Evolutionary conservation across 2,329 filamentous ascomycete genomes (phyloP).

Genomic region (Paraphoma chrysanthemicola): DNA sequence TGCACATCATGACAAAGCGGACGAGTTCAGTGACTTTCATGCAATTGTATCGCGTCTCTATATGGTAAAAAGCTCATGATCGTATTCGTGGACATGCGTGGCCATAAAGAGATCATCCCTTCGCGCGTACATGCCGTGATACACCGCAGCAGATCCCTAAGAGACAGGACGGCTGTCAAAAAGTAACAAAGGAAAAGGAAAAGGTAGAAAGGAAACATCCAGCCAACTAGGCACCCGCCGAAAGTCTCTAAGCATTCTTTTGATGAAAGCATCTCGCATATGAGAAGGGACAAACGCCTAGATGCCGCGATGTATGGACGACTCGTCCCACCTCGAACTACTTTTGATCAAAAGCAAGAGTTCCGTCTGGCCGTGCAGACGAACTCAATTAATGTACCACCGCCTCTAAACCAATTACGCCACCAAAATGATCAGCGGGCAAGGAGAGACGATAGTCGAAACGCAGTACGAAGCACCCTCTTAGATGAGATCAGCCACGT

Average conservation of each 20-base stretch:
- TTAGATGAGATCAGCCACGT: slow-evolving; percentile 65
- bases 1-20: slow-evolving; percentile 7
- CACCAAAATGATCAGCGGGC: slow-evolving; percentile 31
- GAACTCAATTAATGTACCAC: slow-evolving; percentile 40
- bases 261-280: slow-evolving; percentile 49
- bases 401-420: slow-evolving; percentile 32
- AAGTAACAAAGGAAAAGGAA: slow-evolving; percentile 43
- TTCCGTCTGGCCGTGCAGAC: slow-evolving; percentile 41
- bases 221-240: slow-evolving; percentile 37
- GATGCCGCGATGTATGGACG: slow-evolving; percentile 47
- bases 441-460: slow-evolving; percentile 33
- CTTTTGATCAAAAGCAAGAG: slow-evolving; percentile 44
- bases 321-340: slow-evolving; percentile 40
- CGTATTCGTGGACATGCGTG: slow-evolving; percentile 46
- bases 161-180: slow-evolving; percentile 35
- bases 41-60: slow-evolving; percentile 48
- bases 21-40: slow-evolving; percentile 32
- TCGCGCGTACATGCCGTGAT: slow-evolving; percentile 43
- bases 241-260: slow-evolving; percentile 47
- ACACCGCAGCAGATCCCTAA: slow-evolving; percentile 43
- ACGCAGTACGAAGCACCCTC: slow-evolving; percentile 31
- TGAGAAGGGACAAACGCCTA: slow-evolving; percentile 50
- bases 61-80: slow-evolving; percentile 48
- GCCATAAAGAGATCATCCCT: slow-evolving; percentile 41
- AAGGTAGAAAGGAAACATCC: slow-evolving; percentile 37